These are phyloP conservation scores for Aspergillus sp. DNA, from an alignment of 2,329 filamentous ascomycete species.

Conservation along the genomic window DNA sequence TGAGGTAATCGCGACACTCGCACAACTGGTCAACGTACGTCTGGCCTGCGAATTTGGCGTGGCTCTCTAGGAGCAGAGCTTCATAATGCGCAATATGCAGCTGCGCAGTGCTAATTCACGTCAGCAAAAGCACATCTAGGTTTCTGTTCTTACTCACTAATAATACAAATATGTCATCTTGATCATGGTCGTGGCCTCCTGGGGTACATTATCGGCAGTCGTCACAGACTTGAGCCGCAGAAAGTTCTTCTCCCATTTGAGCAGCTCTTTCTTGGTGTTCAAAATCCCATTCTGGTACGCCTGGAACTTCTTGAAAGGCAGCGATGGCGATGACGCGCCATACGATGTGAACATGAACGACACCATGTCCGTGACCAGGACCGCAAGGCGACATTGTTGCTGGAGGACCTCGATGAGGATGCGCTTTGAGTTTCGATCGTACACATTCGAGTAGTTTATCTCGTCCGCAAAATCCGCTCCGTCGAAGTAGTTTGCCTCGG, in stretches of 20 bases:
- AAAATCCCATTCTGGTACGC: constrained; percentile 1
- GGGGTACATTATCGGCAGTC: background rate
- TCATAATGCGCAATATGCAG: constrained; percentile 4
- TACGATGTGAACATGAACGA: constrained; percentile 6
- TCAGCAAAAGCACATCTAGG: background rate
- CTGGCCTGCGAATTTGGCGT: constrained; percentile 4
- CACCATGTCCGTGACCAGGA: constrained; percentile 6
- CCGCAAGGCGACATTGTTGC: constrained; percentile 7
- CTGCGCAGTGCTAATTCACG: background rate
- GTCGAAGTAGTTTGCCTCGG: constrained; percentile 5
- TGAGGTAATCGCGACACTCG: constrained; percentile 3
- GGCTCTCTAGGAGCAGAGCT: constrained; percentile 6
- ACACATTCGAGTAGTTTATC: constrained; percentile 4
- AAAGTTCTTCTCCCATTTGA: constrained; percentile 4
- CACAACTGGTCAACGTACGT: constrained; percentile 2
- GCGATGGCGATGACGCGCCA: constrained; percentile 3
- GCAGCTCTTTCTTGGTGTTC: constrained; percentile 2
- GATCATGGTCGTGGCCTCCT: background rate
- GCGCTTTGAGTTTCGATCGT: background rate
- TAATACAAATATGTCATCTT: constrained; percentile 9
- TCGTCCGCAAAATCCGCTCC: constrained; percentile 7
- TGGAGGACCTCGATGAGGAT: constrained; percentile 4
- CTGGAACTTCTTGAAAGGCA: constrained; percentile 5
- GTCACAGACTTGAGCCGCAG: background rate
- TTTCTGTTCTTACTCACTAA: constrained; percentile 1